Base-by-base conservation (phyloP, 2,329 filamentous ascomycete genomes). In the Penicillium sp. region DNA sequence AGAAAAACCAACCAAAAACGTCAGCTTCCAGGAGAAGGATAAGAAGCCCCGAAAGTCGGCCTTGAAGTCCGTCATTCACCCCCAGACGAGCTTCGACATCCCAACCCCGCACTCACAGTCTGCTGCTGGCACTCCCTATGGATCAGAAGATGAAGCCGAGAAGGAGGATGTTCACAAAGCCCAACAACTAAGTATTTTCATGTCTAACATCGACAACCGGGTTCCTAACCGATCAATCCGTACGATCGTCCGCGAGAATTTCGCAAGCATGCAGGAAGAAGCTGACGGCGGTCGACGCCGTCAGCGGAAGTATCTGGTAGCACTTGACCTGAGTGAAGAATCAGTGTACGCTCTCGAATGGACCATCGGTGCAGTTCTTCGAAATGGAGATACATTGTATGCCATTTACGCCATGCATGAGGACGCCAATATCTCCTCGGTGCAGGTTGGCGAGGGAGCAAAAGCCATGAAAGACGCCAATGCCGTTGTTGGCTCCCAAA, bases 331-430 rank as follows among this genome's bases (percentile, higher is more conserved):
- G 3, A 96, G 92, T 62, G 89, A 94, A 34, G 94, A 99, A 74
- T 92, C 93, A 4, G 89, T 90, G 6, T 95, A 97, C 70, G 94
- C 94, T 1, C 79, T 99, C 29, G 94, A 99, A 71, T 99, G 94
- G 94, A 94, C 93, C 0, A 92, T 99, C 51, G 94, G 94, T 7
- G 97, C 93, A 0, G 91, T 97, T 6, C 79, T 99, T 28, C 84
- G 94, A 45, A 92, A 97, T 63, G 94, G 94, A 7, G 94, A 99
- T 69, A 97, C 93, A 0, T 80, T 99, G 33, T 85, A 96, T 56
- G 91, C 90, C 2, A 90, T 97, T 42, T 96, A 95, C 74, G 95
- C 92, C 52, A 87, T 95, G 23, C 91, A 96, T 61, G 93, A 97
- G 69, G 93, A 97, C 60, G 72, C 62, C 18, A 67, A 68, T 28